Evolutionary conservation across 2,329 filamentous ascomycete species (phyloP).

Genomic region (Fusarium lateritium): DNA sequence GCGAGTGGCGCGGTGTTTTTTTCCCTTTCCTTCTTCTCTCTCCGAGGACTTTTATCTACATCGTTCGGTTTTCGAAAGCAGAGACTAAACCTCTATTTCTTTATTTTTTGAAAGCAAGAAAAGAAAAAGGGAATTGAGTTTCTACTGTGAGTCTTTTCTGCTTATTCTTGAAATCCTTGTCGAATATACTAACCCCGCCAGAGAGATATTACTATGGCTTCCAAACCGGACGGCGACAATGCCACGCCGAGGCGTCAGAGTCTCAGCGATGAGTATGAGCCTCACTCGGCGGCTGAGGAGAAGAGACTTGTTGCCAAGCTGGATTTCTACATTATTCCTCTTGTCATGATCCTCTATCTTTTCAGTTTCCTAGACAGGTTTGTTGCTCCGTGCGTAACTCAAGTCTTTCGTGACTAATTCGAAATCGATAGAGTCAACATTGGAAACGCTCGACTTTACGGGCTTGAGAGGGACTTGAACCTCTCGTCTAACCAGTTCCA

Average conservation of each 20-base stretch:
- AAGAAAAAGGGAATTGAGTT: neutral
- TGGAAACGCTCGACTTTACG: constrained; percentile 78
- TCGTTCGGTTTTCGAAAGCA: constrained; percentile 15
- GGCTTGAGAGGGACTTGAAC: constrained; percentile 73
- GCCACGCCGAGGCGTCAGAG: constrained; percentile 33
- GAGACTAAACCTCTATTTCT: neutral
- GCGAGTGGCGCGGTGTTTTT: constrained; percentile 30
- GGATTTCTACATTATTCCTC: constrained; percentile 74
- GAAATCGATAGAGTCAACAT: constrained; percentile 72
- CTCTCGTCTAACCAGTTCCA: constrained; percentile 77
- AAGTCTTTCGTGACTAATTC: constrained; percentile 26
- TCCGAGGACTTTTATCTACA: constrained; percentile 4
- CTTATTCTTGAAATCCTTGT: neutral
- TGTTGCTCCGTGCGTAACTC: constrained; percentile 44
- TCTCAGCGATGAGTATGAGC: constrained; percentile 38
- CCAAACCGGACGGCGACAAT: constrained; percentile 18
- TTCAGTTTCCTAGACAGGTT: constrained; percentile 82
- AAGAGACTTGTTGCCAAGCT: constrained; percentile 74
- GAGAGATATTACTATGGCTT: constrained; percentile 27
- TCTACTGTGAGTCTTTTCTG: constrained; percentile 13
- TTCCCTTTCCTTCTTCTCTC: constrained; percentile 3
- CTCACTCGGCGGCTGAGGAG: constrained; percentile 56
- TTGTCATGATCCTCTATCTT: constrained; percentile 79
- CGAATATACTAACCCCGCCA: neutral
- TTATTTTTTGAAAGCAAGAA: neutral